Base-by-base conservation (phyloP, 768 basidiomycete species). In the Amanita thiersii region DNA sequence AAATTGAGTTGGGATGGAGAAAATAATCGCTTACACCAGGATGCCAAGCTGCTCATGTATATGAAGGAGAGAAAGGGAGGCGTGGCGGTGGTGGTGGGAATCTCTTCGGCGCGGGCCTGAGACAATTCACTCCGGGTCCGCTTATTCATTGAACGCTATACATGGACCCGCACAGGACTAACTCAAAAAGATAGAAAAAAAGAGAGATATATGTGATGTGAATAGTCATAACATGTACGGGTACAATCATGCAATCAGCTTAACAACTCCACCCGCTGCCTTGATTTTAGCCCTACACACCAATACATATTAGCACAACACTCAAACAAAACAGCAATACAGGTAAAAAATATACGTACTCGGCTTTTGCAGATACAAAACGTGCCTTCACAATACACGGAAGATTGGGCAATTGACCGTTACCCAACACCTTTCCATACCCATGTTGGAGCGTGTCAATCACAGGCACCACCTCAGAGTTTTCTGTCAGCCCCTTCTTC, bases 341-440 rank as follows among this genome's bases (percentile, higher is more conserved):
- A 24, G 20, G 12, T 15, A 43, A 12, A 34, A 36, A 30, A 21
- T 11, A 18, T 38, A 69, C 74, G 47, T 51, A 68, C 88, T 91
- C 88, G 49, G 92, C 92, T 56, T 75, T 81, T 52, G 67, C 73
- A 30, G 91, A 94, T 40, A 97, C 92, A 58, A 83, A 94, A 49
- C 96, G 91, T 42, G 96, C 92, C 73, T 98, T 98, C 55, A 99
- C 88, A 58, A 99, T 98, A 72, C 91, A 89, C 11, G 96, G 96
- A 37, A 87, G 67, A 58, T 81, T 82, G 49, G 90, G 89, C 49
- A 98, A 76, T 82, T 65, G 63, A 70, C 96, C 96, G 59, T 93
- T 97, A 59, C 93, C 96, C 70, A 99, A 68, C 48, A 96, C 81
- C 68, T 96, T 96, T 53, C 81, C 86, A 63, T 90, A 96, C 30